phyloP scores from a whole-genome alignment of 108 stramenopile species.

The Skeletonema grethae region DNA sequence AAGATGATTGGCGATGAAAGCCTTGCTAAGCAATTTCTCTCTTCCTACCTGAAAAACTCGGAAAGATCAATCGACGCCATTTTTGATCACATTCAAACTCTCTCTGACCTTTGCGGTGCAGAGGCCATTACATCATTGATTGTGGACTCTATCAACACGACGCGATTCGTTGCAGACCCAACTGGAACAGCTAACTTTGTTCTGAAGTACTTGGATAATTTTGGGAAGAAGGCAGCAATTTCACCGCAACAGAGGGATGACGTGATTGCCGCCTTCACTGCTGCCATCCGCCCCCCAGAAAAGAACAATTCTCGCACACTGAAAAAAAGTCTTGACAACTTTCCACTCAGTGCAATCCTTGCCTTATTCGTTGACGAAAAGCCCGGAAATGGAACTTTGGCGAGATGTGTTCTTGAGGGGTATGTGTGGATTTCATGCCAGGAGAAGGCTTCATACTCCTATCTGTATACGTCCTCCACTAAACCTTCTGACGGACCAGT shows the following conservation, averaged over 20 bases:
- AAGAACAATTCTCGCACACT: background rate
- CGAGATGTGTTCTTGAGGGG: constrained; percentile 8
- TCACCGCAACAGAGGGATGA: background rate
- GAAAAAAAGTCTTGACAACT: background rate
- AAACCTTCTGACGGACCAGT: constrained; percentile 11
- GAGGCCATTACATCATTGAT: constrained; percentile 5
- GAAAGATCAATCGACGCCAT: background rate
- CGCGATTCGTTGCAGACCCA: constrained; percentile 1
- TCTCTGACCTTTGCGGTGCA: background rate
- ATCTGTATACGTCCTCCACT: constrained; percentile 10
- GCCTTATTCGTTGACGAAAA: constrained; percentile 7
- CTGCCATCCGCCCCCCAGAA: background rate
- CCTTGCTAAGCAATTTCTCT: constrained; percentile 13
- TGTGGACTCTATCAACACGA: background rate
- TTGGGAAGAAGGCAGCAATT: constrained; percentile 12
- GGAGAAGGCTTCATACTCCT: background rate
- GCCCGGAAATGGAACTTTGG: background rate
- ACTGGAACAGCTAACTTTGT: constrained; percentile 6
- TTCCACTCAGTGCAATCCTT: constrained; percentile 5
- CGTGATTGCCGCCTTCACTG: background rate
- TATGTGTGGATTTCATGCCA: constrained; percentile 10
- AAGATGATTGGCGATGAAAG: constrained; percentile 8
- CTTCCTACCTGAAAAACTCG: constrained; percentile 4
- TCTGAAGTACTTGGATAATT: background rate
- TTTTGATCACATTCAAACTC: constrained; percentile 1